Base-by-base conservation (phyloP, 805 yeast genomes). In the Saccharomycopsis schoenii region DNA sequence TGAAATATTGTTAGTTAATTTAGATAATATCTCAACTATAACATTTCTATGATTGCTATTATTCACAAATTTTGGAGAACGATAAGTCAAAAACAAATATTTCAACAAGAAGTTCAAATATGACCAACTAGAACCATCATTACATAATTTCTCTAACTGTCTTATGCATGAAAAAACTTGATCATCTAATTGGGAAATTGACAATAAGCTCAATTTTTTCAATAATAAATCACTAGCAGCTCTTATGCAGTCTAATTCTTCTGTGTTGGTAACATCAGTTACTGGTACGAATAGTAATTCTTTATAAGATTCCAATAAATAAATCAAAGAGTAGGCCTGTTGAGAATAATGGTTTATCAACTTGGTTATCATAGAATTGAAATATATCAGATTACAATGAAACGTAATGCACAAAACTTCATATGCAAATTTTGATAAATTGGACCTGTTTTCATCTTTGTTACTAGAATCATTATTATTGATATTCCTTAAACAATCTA, bases 111-210 rank as follows among this genome's bases (percentile, higher is more conserved):
- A 47, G 14, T 21, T 21, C 52, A 47, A 19, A 47, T 47, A 47
- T 1, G 34, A 15, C 52, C 52, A 47, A 21, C 15, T 8, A 21
- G 14, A 21, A 47, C 21, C 34, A 21, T 11, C n/a, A 12, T 6
- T 12, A 47, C 10, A 8, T 47, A 2, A 5, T 21, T 21, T 47
- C 21, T 47, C 34, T 21, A 47, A 24, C 10, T 47, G 34, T 21
- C 1, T 14, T 9, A 47, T 47, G 25, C 52, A 47, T 24, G n/a
- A 12, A 47, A 34, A 11, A 11, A 47, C 21, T 47, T 47, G 52
- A 25, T 47, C 14, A n/a, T 57, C 50, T 36, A 60, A 11, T 54
- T 60, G 62, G n/a, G 50, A 15, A 10, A 58, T 34, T 15, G 62
- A 60, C 5, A 60, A 37, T 4, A 58, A 17, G n/a, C 11, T 41